Conservation (phyloP, 495 filamentous ascomycete genomes). For the Elasticomyces elasticus region DNA sequence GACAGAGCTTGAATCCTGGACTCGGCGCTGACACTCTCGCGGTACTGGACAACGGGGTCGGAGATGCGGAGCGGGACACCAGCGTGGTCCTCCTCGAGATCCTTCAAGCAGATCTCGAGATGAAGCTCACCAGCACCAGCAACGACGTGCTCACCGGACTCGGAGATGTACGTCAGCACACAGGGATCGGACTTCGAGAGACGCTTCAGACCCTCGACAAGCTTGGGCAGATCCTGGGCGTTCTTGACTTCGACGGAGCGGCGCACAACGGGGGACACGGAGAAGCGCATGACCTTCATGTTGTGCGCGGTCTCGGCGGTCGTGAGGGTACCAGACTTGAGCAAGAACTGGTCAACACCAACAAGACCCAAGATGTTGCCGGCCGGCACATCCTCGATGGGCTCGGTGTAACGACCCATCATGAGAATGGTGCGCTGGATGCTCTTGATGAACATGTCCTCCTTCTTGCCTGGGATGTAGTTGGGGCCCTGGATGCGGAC, state of each 20-base stretch:
- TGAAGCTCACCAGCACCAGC: conserved; percentile 98
- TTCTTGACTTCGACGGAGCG: conserved; percentile 99
- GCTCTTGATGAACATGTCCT: conserved; percentile 98
- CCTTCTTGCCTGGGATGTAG: conserved; percentile 96
- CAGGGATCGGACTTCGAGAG: conserved; percentile 99
- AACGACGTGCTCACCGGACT: conserved; percentile 96
- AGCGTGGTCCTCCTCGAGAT: conserved; percentile 99
- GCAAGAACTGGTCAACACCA: conserved; percentile 99
- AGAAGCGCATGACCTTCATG: conserved; percentile 99
- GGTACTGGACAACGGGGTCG: conserved; percentile 94
- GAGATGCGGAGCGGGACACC: conserved; percentile 94
- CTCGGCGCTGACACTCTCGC: conserved; percentile 74
- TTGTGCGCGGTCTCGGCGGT: conserved; percentile 98
- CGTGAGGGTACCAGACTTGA: conserved; percentile 99
- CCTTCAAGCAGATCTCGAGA: conserved; percentile 99
- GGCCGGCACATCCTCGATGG: conserved; percentile 97
- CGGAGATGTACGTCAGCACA: conserved; percentile 77
- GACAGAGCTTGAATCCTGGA: conserved; percentile 95
- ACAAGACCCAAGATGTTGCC: conserved; percentile 99
- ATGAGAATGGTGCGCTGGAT: conserved; percentile 99
- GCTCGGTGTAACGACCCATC: conserved; percentile 99
- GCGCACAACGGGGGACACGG: conserved; percentile 96
- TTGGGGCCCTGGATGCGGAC: conserved; percentile 99
- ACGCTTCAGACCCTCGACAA: conserved; percentile 99
- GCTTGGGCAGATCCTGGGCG: conserved; percentile 97